Evolutionary conservation across 352 stramenopile species (phyloP), one percentile per base, ranked within the genome.

Genomic region (Globisporangium megalacanthum): DNA sequence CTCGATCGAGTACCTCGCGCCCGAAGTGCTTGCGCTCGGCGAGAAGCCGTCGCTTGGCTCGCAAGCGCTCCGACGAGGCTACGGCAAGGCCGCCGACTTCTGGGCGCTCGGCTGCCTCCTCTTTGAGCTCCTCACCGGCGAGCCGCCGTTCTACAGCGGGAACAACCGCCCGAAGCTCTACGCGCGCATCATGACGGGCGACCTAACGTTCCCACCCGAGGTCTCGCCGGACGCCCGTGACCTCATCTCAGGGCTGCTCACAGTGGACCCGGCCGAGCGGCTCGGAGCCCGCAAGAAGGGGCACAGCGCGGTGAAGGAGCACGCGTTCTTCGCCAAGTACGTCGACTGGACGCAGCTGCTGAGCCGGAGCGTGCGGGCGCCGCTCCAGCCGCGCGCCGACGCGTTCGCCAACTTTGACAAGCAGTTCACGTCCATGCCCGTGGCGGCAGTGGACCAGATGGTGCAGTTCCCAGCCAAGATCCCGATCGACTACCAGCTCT

Each of bases 31-130:
- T 10, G 68, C 72, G 11, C 65, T 88, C 1, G 64, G 68, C 25
- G 77, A 88, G 20, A 65, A 66, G 29, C 17, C 61, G 41, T 19
- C 20, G 22, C 31, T 44, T 35, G 29, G 19, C 29, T 31, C 49
- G 15, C 10, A 14, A 10, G 39, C 56, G 8, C 36, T 22, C 5
- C 64, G 62, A 10, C 70, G 76, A 59, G 86, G 84, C 0, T 91
- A 97, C 61, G 89, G 88, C 35, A 95, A 85, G 33, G 77, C 82
- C n/a, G 83, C 89, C 5, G 90, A 97, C 65, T 96, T 92, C 54
- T 97, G 89, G 90, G 79, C 81, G 0, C 72, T 97, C 15, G 83
- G 83, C 0, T 88, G 74, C 45, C 60, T 98, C 54, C 68, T 97
- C 9, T 97, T 86, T 64, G 89, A 97, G 68, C 83, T 97, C 59